Percentiles rank a stretch among this genome's conserved stretches.
Conservation (phyloP, 2,329 filamentous ascomycete species). For the Thelonectria olida region DNA sequence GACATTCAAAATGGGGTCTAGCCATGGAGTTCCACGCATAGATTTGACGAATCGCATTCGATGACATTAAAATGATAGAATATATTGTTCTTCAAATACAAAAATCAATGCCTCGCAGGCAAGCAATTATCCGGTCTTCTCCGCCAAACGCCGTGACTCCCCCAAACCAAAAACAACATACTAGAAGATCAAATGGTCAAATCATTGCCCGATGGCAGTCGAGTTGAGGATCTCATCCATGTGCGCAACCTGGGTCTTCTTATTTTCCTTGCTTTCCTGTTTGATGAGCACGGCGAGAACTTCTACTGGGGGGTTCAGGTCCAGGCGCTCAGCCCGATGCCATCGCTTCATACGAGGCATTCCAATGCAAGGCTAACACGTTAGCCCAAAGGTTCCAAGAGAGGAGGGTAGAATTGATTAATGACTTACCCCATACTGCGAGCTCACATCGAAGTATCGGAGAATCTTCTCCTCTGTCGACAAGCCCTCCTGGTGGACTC, state of each 20-base stretch:
- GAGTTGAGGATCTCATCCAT: slow-evolving; percentile 74
- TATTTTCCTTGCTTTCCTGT: slow-evolving; percentile 67
- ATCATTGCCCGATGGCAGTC: slow-evolving; percentile 51
- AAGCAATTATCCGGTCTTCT: slow-evolving; percentile 17
- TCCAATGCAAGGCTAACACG: slow-evolving; percentile 82
- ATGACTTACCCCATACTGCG: slow-evolving; percentile 88
- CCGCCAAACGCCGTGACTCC: slow-evolving; percentile 36
- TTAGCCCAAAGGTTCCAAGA: slow-evolving; percentile 15
- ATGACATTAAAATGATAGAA: slow-evolving; percentile 25
- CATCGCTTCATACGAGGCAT: slow-evolving; percentile 84
- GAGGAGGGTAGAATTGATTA: neutral
- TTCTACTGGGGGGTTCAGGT: slow-evolving; percentile 87
- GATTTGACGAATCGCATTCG: slow-evolving; percentile 21
- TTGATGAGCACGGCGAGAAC: slow-evolving; percentile 85
- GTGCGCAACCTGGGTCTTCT: slow-evolving; percentile 71
- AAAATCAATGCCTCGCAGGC: slow-evolving; percentile 31
- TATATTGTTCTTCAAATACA: slow-evolving; percentile 12
- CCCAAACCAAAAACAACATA: slow-evolving; percentile 21
- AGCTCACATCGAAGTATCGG: slow-evolving; percentile 91
- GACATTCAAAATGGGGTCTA: slow-evolving; percentile 10
- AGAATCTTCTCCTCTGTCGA: slow-evolving; percentile 83
- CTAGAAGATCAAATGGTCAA: slow-evolving; percentile 4
- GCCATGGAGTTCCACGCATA: slow-evolving; percentile 28
- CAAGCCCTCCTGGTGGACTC: slow-evolving; percentile 82
- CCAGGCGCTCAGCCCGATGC: slow-evolving; percentile 84